Percentiles rank a stretch among this genome's conserved stretches.
Evolutionary conservation across 768 basidiomycete genomes (phyloP).

Genomic region (Tremella yokohamensis): DNA sequence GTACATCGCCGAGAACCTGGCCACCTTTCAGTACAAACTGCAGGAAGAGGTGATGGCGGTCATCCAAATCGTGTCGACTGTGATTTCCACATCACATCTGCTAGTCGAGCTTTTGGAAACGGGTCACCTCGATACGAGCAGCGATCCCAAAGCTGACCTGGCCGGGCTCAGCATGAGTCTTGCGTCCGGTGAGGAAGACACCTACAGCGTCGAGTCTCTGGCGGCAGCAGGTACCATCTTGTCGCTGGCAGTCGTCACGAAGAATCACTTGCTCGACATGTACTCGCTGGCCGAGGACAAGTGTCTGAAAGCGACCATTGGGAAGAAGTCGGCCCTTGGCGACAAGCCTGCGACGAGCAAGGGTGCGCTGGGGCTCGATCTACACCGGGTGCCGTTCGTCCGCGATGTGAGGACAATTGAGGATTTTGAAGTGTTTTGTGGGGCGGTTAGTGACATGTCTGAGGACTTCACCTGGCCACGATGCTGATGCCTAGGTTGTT

Average conservation of each 20-base stretch:
- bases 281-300: slow-evolving; percentile 92
- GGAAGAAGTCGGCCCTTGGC: slow-evolving; percentile 85
- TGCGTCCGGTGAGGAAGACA: slow-evolving; percentile 2
- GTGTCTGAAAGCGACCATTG: slow-evolving; percentile 78
- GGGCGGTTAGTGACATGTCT: slow-evolving; percentile 56
- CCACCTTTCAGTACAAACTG: slow-evolving; percentile 88
- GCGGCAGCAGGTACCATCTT: slow-evolving; percentile 21
- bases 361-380: slow-evolving; percentile 62
- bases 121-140: slow-evolving; percentile 62
- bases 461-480: too few species aligned
- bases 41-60: slow-evolving; percentile 87
- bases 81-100: slow-evolving; percentile 59
- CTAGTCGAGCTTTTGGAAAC: slow-evolving; percentile 75
- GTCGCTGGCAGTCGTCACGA: slow-evolving; percentile 80
- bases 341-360: slow-evolving; percentile 72
- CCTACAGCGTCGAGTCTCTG: slow-evolving; percentile 9
- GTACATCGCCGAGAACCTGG: slow-evolving; percentile 93
- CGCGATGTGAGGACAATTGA: slow-evolving; percentile 58
- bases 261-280: slow-evolving; percentile 73
- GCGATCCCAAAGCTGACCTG: slow-evolving; percentile 66
- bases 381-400: slow-evolving; percentile 66
- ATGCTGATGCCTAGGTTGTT: too few species aligned
- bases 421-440: slow-evolving; percentile 64
- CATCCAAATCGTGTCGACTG: slow-evolving; percentile 58
- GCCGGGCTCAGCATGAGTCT: slow-evolving; percentile 55